These are phyloP conservation scores for Stromatinia cepivora DNA, from an alignment of 2,329 filamentous ascomycete species.

Conservation along the genomic window DNA sequence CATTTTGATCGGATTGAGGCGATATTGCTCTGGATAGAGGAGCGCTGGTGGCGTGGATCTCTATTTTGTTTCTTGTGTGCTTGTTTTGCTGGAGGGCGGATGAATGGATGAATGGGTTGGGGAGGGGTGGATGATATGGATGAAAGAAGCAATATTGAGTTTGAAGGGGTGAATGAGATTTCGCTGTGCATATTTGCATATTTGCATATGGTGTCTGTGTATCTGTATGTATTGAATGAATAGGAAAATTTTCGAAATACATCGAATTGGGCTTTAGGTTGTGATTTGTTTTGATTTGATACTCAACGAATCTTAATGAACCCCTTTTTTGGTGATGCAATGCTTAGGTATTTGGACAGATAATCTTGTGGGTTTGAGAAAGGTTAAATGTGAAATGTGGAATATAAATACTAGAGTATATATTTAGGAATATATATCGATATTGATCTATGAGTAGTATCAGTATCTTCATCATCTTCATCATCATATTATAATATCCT, in stretches of 20 bases:
- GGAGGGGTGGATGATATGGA: neutral
- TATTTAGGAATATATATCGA: too few species aligned
- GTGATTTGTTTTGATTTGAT: neutral
- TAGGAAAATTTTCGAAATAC: neutral
- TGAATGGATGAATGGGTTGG: too few species aligned
- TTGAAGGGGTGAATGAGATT: neutral
- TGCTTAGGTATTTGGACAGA: too few species aligned
- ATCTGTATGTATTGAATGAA: neutral
- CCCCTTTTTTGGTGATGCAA: too few species aligned
- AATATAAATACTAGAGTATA: too few species aligned
- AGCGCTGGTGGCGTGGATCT: neutral
- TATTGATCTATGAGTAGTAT: too few species aligned
- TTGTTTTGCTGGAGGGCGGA: neutral
- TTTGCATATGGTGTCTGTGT: neutral
- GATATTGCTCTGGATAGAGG: constrained; percentile 2
- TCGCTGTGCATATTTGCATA: neutral
- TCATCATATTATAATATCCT: too few species aligned
- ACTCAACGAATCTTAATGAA: too few species aligned
- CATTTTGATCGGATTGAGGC: neutral
- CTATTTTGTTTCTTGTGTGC: neutral
- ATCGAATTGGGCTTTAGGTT: neutral
- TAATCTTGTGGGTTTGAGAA: too few species aligned
- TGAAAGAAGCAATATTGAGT: neutral
- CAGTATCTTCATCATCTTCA: too few species aligned
- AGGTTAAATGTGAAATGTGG: too few species aligned